Evolutionary conservation across 169 alveolate genomes (phyloP).

Genomic region (Eimeria sp.): DNA sequence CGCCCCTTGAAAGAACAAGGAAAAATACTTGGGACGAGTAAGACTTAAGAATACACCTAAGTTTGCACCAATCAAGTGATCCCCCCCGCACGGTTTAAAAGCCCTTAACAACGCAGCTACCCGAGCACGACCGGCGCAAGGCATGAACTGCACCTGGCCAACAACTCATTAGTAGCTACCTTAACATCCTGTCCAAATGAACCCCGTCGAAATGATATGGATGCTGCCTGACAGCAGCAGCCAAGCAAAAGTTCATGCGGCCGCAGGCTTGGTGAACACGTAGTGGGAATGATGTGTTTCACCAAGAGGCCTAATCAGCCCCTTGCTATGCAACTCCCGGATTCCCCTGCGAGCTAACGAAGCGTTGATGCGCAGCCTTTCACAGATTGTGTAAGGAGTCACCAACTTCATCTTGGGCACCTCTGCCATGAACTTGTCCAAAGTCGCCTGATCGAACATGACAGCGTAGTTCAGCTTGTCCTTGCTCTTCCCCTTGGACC

Average conservation of each 20-base stretch:
- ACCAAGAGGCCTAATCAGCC: constrained; percentile 83
- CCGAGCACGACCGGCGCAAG: background rate
- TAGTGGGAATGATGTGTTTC: constrained; percentile 84
- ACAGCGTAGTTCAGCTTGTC: constrained; percentile 98
- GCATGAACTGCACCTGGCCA: background rate
- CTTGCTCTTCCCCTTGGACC: constrained; percentile 88
- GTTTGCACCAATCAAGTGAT: background rate
- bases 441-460: constrained; percentile 95
- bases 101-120: background rate
- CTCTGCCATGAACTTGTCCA: constrained; percentile 94
- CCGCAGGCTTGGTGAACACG: constrained; percentile 82
- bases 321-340: constrained; percentile 79
- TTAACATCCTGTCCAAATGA: background rate
- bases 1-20: no score
- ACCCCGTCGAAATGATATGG: background rate
- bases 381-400: constrained; percentile 96
- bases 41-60: background rate
- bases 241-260: background rate
- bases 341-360: constrained; percentile 85
- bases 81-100: background rate
- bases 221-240: background rate
- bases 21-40: background rate
- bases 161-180: background rate
- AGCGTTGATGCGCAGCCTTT: constrained; percentile 92
- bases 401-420: constrained; percentile 95